Conservation (phyloP, 2,329 filamentous ascomycete species). For the Chrysoporthe puriensis region DNA sequence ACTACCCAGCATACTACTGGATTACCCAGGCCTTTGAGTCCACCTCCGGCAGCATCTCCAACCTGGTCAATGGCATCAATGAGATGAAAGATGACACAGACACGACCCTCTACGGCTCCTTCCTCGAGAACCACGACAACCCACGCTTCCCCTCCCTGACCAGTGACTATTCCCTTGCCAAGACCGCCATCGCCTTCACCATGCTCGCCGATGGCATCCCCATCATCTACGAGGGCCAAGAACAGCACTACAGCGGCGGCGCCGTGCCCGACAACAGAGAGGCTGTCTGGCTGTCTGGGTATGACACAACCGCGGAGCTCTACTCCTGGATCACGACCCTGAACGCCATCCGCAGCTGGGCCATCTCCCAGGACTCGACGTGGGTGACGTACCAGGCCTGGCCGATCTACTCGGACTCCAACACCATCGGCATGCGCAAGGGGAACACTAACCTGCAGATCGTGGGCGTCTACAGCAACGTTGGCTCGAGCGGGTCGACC, state of each 20-base stretch:
- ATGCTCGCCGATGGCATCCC: slow-evolving; percentile 61
- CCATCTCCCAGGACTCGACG: slow-evolving; percentile 41
- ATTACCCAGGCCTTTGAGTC: slow-evolving; percentile 35
- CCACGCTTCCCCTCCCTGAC: slow-evolving; percentile 50
- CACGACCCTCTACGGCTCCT: slow-evolving; percentile 45
- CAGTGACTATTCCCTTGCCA: slow-evolving; percentile 50
- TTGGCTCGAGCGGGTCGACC: slow-evolving; percentile 39
- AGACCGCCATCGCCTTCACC: slow-evolving; percentile 58
- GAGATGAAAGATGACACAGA: slow-evolving; percentile 36
- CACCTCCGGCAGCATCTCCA: slow-evolving; percentile 38
- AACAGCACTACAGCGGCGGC: slow-evolving; percentile 54
- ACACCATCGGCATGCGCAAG: slow-evolving; percentile 51
- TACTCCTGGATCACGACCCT: slow-evolving; percentile 50
- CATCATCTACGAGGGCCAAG: slow-evolving; percentile 62
- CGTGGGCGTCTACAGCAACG: slow-evolving; percentile 46
- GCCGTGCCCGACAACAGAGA: slow-evolving; percentile 51
- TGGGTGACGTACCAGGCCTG: slow-evolving; percentile 46
- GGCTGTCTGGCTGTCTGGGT: slow-evolving; percentile 52
- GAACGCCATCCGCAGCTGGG: slow-evolving; percentile 54
- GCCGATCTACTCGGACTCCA: slow-evolving; percentile 44
- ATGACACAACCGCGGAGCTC: slow-evolving; percentile 45
- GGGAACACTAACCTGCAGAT: slow-evolving; percentile 42
- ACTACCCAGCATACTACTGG: slow-evolving; percentile 51
- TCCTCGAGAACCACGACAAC: slow-evolving; percentile 56
- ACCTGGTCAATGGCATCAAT: slow-evolving; percentile 39